Evolutionary conservation across 148 eudicot species (phyloP).

Genomic region (Rhododendron simsii): DNA sequence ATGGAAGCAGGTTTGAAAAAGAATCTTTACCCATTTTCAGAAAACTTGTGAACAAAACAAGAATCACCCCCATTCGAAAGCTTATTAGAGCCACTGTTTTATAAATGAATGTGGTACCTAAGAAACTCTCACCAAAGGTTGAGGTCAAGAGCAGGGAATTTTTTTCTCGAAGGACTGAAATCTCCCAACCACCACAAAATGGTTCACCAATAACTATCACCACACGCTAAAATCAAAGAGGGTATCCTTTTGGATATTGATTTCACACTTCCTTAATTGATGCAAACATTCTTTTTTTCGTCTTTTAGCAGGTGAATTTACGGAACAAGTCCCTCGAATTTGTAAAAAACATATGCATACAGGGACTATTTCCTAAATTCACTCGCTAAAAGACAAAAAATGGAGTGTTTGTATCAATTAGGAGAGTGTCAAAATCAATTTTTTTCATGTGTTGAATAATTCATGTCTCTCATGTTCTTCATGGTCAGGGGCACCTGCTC

Average conservation of each 20-base stretch:
- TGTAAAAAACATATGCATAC: no score
- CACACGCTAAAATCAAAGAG: not conserved
- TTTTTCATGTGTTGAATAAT: not conserved
- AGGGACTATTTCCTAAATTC: no score
- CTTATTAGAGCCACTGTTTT: not conserved
- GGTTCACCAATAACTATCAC: not conserved
- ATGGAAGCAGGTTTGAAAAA: not conserved
- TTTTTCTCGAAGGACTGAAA: not conserved
- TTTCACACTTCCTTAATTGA: no score
- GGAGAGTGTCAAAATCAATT: no score
- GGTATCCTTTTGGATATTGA: not conserved
- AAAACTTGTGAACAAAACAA: not conserved
- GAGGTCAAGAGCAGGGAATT: not conserved
- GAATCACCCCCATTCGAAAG: constrained; percentile 1
- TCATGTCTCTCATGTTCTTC: not conserved
- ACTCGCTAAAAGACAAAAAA: no score
- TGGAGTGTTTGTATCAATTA: no score
- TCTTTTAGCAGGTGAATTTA: no score
- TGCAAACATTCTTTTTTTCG: no score
- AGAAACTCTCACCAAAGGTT: not conserved
- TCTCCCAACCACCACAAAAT: not conserved
- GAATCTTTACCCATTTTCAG: not conserved
- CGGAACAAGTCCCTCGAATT: no score
- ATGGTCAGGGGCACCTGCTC: not conserved
- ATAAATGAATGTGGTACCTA: not conserved